A percentile compares a stretch with the other conserved stretches of the same genome.
phyloP scores from a whole-genome alignment of 345 rosid species.

The Reutealis trisperma region DNA sequence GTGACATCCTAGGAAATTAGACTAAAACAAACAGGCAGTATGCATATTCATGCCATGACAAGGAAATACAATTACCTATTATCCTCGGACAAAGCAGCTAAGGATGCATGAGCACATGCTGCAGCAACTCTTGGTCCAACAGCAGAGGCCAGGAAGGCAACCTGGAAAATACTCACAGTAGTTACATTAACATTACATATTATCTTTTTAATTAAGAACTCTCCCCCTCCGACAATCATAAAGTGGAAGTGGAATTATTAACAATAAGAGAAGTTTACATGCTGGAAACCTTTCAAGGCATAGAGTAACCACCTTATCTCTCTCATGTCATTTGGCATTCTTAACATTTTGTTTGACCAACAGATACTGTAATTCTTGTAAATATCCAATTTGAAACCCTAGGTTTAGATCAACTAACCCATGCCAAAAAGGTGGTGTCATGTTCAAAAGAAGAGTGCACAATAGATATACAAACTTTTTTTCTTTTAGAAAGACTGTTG shows the following conservation, averaged over 20 bases:
- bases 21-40: background rate
- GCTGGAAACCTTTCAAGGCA: background rate
- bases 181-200: background rate
- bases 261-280: background rate
- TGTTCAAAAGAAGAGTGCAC: background rate
- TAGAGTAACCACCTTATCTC: background rate
- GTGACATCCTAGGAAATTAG: background rate
- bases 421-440: background rate
- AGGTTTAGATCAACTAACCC: background rate
- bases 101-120: slow-evolving; percentile 96
- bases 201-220: background rate
- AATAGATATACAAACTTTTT: no score
- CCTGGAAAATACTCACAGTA: slow-evolving; percentile 41
- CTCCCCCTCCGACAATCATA: background rate
- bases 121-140: slow-evolving; percentile 99
- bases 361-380: background rate
- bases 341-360: background rate
- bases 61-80: slow-evolving; percentile 54
- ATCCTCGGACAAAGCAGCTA: slow-evolving; percentile 72
- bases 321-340: background rate
- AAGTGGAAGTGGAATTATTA: background rate
- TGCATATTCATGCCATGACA: background rate
- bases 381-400: background rate
- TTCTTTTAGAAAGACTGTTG: no score
- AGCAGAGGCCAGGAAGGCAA: slow-evolving; percentile 93